Base-by-base conservation (phyloP, 1,139 yeast genomes). In the Geotrichum fermentans region DNA sequence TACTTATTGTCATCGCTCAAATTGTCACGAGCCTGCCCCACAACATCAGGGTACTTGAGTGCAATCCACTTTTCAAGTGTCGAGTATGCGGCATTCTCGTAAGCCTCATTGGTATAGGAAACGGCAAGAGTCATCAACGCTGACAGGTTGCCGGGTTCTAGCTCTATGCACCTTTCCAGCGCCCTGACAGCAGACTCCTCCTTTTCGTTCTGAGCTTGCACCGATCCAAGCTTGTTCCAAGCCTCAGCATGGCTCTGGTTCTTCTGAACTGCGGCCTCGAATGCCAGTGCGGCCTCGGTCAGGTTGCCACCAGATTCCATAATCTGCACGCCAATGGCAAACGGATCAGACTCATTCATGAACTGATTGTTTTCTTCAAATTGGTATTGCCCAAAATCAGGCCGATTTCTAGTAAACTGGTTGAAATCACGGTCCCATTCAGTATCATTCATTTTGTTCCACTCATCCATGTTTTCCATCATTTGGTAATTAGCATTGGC, bases 281-380 rank as follows among this genome's bases (percentile, higher is more conserved):
- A 92, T 3, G 97, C 96, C 58, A 92, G 73, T 0, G 96, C 97
- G 1, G 97, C 97, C 62, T 90, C 96, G 40, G 94, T 82, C 52
- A 92, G 73, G 63, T 88, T 89, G 14, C 97, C 97, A 10, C 97
- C 97, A 59, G 82, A 83, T 64, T 87, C 96, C 96, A 90, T 87
- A 57, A 92, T 73, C 58, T 83, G 83, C 41, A 90, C 76, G 1
- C 98, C 98, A 58, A 89, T 84, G 60, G 86, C 87, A 67, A 87
- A 92, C 0, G 97, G 95, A 64, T 88, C 90, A 22, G 83, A 83
- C 53, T 83, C 77, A 47, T 81, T 75, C 63, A 75, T 49, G 62
- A 83, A 89, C 56, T 83, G 90, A 64, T 92, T 90, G 45, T 73
- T 72, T 43, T 70, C 72, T 61, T 84, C 94, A 66, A 87, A 88